Evolutionary conservation across 78 protist species (phyloP).

Genomic region (Tieghemostelium lacteum): DNA sequence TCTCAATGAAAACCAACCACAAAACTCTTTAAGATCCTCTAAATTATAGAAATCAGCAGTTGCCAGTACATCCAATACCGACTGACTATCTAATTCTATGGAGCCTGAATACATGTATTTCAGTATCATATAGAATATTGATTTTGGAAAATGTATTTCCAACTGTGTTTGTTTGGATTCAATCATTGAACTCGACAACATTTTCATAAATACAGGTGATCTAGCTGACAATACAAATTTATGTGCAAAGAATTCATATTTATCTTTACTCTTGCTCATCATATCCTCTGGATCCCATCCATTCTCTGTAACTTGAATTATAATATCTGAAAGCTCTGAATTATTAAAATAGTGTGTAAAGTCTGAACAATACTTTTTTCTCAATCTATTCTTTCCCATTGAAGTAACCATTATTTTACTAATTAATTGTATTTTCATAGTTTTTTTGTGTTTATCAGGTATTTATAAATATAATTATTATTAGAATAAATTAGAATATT

Average conservation of each 20-base stretch:
- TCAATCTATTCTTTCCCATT: slow-evolving; percentile 49
- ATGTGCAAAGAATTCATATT: slow-evolving; percentile 42
- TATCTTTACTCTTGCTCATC: not conserved
- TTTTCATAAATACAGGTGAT: slow-evolving; percentile 59
- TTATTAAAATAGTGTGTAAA: slow-evolving; percentile 75
- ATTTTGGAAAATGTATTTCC: slow-evolving; percentile 35
- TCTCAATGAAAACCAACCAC: slow-evolving; percentile 64
- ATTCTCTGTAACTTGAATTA: slow-evolving; percentile 33
- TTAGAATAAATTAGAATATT: too few relatives aligned
- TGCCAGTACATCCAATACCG: slow-evolving; percentile 41
- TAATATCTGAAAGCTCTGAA: slow-evolving; percentile 68
- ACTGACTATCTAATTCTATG: slow-evolving; percentile 5
- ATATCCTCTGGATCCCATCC: slow-evolving; percentile 8
- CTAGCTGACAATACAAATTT: slow-evolving; percentile 68
- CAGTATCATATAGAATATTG: slow-evolving; percentile 17
- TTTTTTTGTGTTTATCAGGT: too few relatives aligned
- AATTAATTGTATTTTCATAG: not conserved
- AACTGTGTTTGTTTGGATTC: not conserved
- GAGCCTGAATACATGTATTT: slow-evolving; percentile 40
- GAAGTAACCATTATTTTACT: slow-evolving; percentile 32
- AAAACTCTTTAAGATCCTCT: slow-evolving; percentile 40
- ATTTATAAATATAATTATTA: too few relatives aligned
- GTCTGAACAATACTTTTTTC: slow-evolving; percentile 47
- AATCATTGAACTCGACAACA: slow-evolving; percentile 55
- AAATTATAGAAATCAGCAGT: slow-evolving; percentile 48